phyloP scores from a whole-genome alignment of 2,329 filamentous ascomycete species.

The Cyphellophora europaea region DNA sequence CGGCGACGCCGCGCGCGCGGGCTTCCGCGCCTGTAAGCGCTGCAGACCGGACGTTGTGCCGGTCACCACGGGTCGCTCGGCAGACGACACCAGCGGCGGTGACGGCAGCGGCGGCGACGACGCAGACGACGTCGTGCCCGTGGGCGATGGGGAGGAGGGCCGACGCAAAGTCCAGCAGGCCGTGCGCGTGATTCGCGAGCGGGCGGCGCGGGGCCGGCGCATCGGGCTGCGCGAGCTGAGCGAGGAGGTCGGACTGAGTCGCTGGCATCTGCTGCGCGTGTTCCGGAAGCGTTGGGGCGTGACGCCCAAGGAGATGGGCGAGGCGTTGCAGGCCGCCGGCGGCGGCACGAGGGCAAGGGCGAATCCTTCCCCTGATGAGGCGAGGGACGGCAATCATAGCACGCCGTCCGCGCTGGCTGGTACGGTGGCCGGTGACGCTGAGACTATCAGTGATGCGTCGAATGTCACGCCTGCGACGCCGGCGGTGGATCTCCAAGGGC shows the following conservation, averaged over 20 bases:
- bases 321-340: no score
- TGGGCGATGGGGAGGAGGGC: not conserved
- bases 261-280: slow-evolving; percentile 45
- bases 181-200: not conserved
- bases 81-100: not conserved
- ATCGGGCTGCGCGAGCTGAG: slow-evolving; percentile 36
- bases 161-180: not conserved
- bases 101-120: not conserved
- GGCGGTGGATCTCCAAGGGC: not conserved
- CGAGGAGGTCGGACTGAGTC: slow-evolving; percentile 36
- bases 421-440: not conserved
- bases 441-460: not conserved
- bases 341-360: not conserved
- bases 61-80: slow-evolving; percentile 14
- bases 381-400: not conserved
- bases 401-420: not conserved
- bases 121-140: not conserved
- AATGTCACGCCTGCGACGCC: not conserved
- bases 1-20: slow-evolving; percentile 36
- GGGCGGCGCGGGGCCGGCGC: not conserved
- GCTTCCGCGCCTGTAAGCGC: slow-evolving; percentile 48
- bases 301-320: slow-evolving; percentile 34
- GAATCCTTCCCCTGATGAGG: not conserved
- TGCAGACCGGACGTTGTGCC: slow-evolving; percentile 37
- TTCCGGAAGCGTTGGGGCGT: slow-evolving; percentile 44